phyloP scores from a whole-genome alignment of 2,329 filamentous ascomycete species.

The Fusarium brachygibbosum region DNA sequence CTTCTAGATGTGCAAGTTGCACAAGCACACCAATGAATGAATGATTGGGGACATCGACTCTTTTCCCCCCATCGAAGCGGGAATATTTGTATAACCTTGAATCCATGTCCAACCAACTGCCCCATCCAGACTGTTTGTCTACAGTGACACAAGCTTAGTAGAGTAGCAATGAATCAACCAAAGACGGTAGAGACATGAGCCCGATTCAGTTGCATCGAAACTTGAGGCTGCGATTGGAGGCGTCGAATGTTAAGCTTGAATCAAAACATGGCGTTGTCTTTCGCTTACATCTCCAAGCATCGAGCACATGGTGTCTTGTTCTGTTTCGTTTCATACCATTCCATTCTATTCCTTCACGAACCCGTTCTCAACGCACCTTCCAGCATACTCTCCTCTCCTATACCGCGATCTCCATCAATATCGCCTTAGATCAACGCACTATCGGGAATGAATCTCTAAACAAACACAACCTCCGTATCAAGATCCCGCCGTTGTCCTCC shows the following conservation, averaged over 20 bases:
- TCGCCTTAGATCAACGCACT: not conserved
- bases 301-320: slow-evolving; percentile 26
- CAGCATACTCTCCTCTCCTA: not conserved
- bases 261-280: slow-evolving; percentile 39
- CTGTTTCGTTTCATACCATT: slow-evolving; percentile 19
- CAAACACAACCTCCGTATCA: slow-evolving; percentile 27
- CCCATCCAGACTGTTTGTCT: slow-evolving; percentile 30
- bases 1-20: slow-evolving; percentile 19
- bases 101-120: slow-evolving; percentile 16
- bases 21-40: slow-evolving; percentile 6
- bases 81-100: slow-evolving; percentile 12
- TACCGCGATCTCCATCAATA: not conserved
- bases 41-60: slow-evolving; percentile 21
- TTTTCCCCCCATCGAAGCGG: slow-evolving; percentile 6
- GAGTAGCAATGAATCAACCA: not conserved
- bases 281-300: slow-evolving; percentile 35
- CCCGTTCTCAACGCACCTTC: not conserved
- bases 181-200: slow-evolving; percentile 12
- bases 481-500: slow-evolving; percentile 32
- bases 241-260: slow-evolving; percentile 26
- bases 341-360: slow-evolving; percentile 9
- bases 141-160: slow-evolving; percentile 2
- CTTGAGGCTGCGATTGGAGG: not conserved
- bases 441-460: slow-evolving; percentile 10
- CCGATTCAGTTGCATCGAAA: not conserved